Conservation (phyloP, 75 land plant species). For the Picea sitchensis region DNA sequence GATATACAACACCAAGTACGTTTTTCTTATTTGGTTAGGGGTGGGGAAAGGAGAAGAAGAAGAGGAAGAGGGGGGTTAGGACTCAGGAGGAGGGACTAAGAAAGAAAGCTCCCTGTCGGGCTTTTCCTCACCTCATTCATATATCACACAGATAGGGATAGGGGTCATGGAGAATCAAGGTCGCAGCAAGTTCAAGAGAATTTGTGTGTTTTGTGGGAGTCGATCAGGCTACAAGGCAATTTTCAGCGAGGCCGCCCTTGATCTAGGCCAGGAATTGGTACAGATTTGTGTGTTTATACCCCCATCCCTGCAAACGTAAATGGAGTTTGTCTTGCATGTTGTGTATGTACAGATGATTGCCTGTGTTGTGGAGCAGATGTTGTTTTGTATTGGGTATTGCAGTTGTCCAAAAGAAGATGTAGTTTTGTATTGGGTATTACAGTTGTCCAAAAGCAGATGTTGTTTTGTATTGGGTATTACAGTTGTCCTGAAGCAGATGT, state of each 20-base stretch:
- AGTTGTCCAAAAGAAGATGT: too few species aligned
- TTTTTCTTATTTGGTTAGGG: background rate
- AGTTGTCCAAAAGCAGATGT: too few species aligned
- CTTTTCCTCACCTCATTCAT: background rate
- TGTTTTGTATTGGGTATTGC: too few species aligned
- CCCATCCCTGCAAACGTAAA: too few species aligned
- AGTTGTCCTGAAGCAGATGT: too few species aligned
- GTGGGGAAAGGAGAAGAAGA: background rate
- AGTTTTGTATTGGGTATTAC: too few species aligned
- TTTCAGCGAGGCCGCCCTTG: conserved; percentile 61
- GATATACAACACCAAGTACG: conserved; percentile 4
- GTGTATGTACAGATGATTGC: too few species aligned
- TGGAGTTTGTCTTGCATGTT: too few species aligned
- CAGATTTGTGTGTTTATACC: background rate
- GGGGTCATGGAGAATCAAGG: background rate
- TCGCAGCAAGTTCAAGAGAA: conserved; percentile 43
- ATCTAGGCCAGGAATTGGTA: conserved; percentile 72
- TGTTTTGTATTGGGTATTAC: too few species aligned
- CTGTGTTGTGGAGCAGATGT: too few species aligned
- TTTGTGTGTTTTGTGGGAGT: conserved; percentile 89
- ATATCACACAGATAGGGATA: background rate
- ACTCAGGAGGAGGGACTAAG: too few species aligned
- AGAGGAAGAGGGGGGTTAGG: background rate
- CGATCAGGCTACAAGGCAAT: conserved; percentile 58
- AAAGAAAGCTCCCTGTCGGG: background rate